Evolutionary conservation across 768 basidiomycete genomes (phyloP).

Genomic region (Amanita inopinata): DNA sequence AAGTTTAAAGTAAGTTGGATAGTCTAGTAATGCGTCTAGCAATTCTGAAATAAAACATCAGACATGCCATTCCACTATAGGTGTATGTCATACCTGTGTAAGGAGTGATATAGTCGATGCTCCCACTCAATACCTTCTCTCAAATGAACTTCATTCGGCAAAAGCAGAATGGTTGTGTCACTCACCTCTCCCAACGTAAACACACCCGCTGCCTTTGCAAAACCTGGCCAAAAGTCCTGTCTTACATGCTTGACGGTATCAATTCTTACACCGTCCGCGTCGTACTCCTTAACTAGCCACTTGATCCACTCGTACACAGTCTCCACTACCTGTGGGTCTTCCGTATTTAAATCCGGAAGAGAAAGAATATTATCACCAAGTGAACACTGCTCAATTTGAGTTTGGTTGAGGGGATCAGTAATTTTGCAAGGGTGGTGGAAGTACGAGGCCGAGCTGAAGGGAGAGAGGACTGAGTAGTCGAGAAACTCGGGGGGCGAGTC

Average conservation of each 20-base stretch:
- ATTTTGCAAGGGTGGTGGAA: constrained; percentile 65
- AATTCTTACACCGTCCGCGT: constrained; percentile 63
- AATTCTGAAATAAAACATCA: constrained; percentile 21
- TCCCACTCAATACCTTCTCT: constrained; percentile 16
- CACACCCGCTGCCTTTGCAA: constrained; percentile 51
- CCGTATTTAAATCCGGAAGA: constrained; percentile 67
- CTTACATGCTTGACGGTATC: constrained; percentile 56
- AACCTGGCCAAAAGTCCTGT: constrained; percentile 57
- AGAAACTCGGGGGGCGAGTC: too few relatives aligned
- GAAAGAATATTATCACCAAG: constrained; percentile 57
- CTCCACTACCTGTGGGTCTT: constrained; percentile 42
- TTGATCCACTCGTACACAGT: constrained; percentile 54
- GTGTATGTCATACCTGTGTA: constrained; percentile 25
- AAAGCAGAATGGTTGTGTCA: constrained; percentile 3
- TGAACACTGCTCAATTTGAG: constrained; percentile 59
- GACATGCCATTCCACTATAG: not conserved
- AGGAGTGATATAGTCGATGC: constrained; percentile 23
- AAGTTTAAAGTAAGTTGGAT: constrained; percentile 45
- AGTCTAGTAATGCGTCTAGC: constrained; percentile 53
- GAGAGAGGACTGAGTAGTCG: constrained; percentile 20
- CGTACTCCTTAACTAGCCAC: constrained; percentile 43
- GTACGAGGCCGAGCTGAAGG: constrained; percentile 18
- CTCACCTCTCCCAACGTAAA: constrained; percentile 67
- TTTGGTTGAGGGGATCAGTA: constrained; percentile 49
- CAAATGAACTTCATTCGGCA: not conserved